Conservation (phyloP, 1,139 yeast species). For the Saccharomyces hybrid region DNA sequence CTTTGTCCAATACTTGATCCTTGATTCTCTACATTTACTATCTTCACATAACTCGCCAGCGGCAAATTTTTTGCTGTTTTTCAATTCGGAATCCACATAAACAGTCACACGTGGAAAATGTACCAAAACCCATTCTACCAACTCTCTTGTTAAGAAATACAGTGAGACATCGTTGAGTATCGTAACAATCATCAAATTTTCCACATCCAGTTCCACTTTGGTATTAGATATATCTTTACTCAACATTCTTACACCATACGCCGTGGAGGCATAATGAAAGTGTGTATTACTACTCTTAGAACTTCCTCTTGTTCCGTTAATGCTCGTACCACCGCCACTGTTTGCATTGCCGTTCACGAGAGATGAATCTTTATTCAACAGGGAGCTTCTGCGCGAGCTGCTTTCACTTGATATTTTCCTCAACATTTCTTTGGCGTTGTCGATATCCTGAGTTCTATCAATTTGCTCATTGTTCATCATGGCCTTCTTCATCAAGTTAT, state of each 20-base stretch:
- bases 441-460: constrained; percentile 2
- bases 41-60: constrained; percentile 33
- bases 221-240: constrained; percentile 71
- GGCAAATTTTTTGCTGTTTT: constrained; percentile 55
- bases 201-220: constrained; percentile 61
- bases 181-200: constrained; percentile 70
- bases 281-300: constrained; percentile 40
- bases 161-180: constrained; percentile 77
- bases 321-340: background rate
- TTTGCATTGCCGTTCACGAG: background rate
- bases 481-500: background rate
- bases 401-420: constrained; percentile 6
- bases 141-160: constrained; percentile 64
- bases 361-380: background rate
- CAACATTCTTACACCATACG: constrained; percentile 74
- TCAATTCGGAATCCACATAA: constrained; percentile 62
- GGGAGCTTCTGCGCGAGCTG: constrained; percentile 1
- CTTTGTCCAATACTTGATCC: constrained; percentile 62
- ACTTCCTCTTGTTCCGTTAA: constrained; percentile 1
- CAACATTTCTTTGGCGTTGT: constrained; percentile 6
- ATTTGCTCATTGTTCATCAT: background rate
- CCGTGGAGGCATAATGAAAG: constrained; percentile 72
- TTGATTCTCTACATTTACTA: constrained; percentile 24
- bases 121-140: constrained; percentile 65
- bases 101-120: constrained; percentile 45